These are phyloP conservation scores for Pisolithus albus DNA, from an alignment of 768 basidiomycete genomes.

Conservation along the genomic window DNA sequence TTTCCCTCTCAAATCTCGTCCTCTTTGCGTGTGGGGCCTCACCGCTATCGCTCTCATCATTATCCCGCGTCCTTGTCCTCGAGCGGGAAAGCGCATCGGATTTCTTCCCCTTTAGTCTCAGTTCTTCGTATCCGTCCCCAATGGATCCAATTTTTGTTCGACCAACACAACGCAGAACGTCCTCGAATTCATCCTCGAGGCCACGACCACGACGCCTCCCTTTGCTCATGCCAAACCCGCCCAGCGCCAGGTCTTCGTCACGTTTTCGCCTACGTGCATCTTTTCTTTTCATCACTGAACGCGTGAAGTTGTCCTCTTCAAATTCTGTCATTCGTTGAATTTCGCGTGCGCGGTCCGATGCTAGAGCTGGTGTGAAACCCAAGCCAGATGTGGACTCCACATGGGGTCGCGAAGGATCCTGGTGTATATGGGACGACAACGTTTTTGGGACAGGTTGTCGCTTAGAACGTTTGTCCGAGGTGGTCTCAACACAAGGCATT, in stretches of 20 bases:
- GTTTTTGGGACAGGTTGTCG: constrained; percentile 61
- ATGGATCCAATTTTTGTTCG: constrained; percentile 35
- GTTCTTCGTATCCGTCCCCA: constrained; percentile 77
- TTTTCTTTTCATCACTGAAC: constrained; percentile 84
- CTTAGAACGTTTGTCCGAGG: constrained; percentile 38
- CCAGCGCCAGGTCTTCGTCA: constrained; percentile 88
- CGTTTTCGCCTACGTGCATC: constrained; percentile 62
- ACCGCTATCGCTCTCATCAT: constrained; percentile 21
- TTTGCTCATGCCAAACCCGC: constrained; percentile 54
- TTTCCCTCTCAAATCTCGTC: constrained; percentile 39
- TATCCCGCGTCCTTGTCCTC: constrained; percentile 30
- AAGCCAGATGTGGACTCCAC: constrained; percentile 68
- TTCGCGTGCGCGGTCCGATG: constrained; percentile 67
- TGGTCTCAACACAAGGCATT: constrained; percentile 69
- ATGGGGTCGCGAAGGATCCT: constrained; percentile 57
- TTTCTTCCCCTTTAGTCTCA: constrained; percentile 47
- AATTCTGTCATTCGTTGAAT: constrained; percentile 77
- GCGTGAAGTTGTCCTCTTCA: constrained; percentile 92
- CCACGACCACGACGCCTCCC: constrained; percentile 58
- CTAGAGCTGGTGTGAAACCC: constrained; percentile 50
- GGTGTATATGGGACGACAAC: constrained; percentile 13
- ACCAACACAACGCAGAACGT: constrained; percentile 61
- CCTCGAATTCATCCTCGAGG: constrained; percentile 79
- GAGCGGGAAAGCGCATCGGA: constrained; percentile 43
- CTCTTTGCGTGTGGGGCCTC: constrained; percentile 32